A percentile compares a stretch with the other conserved stretches of the same genome.
phyloP scores from a whole-genome alignment of 2,329 filamentous ascomycete species.

The Elsinoe fawcettii region DNA sequence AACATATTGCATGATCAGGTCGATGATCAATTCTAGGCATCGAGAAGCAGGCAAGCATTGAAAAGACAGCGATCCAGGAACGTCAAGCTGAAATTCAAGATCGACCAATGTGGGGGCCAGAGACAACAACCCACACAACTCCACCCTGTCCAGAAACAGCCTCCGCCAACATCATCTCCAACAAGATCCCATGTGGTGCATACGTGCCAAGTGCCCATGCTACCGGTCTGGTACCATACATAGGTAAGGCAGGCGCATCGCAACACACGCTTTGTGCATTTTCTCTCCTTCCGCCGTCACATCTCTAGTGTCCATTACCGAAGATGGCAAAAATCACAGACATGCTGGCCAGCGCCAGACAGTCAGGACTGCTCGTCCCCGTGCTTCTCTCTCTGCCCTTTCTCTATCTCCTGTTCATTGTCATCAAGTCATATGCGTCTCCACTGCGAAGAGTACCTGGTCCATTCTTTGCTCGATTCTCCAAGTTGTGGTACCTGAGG shows the following conservation, averaged over 20 bases:
- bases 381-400: neutral
- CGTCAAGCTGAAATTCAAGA: neutral
- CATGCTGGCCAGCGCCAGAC: neutral
- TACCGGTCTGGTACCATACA: neutral
- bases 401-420: neutral
- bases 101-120: neutral
- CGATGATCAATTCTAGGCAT: neutral
- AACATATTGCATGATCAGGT: neutral
- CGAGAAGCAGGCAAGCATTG: neutral
- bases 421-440: conserved; percentile 15
- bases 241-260: neutral
- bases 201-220: neutral
- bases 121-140: neutral
- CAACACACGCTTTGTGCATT: neutral
- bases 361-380: neutral
- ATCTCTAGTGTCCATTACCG: neutral
- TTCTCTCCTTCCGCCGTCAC: neutral
- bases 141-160: neutral
- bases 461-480: conserved; percentile 21
- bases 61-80: neutral
- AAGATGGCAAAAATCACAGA: neutral
- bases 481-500: conserved; percentile 21
- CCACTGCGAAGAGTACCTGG: conserved; percentile 21
- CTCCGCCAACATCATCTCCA: neutral
- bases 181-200: neutral